Percentiles rank a stretch among this genome's conserved stretches.
These are phyloP conservation scores for Pleurotus giganteus DNA, from an alignment of 768 basidiomycete species.

Conservation along the genomic window DNA sequence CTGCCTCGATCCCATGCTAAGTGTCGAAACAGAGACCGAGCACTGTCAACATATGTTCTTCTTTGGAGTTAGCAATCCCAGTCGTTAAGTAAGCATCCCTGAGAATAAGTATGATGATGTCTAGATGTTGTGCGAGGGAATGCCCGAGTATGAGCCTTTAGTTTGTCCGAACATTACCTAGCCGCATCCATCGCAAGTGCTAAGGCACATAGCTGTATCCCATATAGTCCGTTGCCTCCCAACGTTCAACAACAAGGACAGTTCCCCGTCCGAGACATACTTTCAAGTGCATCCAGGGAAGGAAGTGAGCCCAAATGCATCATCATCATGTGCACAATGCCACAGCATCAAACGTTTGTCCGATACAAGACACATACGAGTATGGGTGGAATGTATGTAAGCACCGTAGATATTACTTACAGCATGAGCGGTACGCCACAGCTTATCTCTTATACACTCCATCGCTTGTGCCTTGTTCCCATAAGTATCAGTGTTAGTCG, in stretches of 20 bases:
- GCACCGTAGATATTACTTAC: not conserved
- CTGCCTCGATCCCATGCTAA: not conserved
- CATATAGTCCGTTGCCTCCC: not conserved
- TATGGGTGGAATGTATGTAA: too few species aligned
- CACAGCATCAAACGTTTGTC: too few species aligned
- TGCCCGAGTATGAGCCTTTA: conserved; percentile 2
- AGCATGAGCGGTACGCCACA: not conserved
- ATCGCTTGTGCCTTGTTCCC: not conserved
- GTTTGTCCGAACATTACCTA: conserved; percentile 1
- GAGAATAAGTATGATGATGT: conserved; percentile 4
- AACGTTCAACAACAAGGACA: not conserved
- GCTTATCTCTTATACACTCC: not conserved
- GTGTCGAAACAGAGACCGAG: conserved; percentile 1
- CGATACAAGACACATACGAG: too few species aligned
- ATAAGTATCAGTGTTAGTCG: too few species aligned
- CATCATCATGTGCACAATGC: conserved; percentile 2
- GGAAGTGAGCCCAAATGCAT: too few species aligned
- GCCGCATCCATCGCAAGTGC: not conserved
- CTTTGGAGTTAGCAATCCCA: conserved; percentile 3
- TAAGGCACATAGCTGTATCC: not conserved
- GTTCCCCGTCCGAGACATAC: not conserved
- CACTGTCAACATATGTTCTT: too few species aligned
- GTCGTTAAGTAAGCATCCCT: conserved; percentile 1
- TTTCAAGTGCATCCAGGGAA: not conserved
- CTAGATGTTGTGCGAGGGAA: not conserved